Conservation (phyloP, 805 yeast species). For the Teunomyces lycoperdinae region DNA sequence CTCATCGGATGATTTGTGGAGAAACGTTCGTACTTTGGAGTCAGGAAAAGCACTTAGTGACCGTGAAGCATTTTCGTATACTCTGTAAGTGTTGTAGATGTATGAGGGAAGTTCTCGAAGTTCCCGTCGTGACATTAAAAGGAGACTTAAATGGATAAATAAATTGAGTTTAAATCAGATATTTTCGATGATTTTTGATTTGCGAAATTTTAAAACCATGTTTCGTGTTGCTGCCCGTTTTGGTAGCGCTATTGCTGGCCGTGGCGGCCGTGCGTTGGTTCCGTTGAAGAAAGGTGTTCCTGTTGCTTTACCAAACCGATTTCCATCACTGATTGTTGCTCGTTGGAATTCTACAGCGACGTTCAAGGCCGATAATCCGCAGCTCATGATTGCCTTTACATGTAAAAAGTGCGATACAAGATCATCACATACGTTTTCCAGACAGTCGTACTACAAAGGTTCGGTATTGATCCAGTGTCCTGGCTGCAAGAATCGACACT, state of each 20-base stretch:
- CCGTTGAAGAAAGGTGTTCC: no score
- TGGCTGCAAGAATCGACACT: conserved; percentile 80
- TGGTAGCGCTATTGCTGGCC: background rate
- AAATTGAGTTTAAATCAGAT: background rate
- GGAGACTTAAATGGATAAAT: background rate
- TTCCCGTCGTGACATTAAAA: conserved; percentile 16
- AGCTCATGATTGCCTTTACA: conserved; percentile 84
- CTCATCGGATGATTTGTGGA: conserved; percentile 16
- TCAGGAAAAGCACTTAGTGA: conserved; percentile 8
- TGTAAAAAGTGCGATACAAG: conserved; percentile 84
- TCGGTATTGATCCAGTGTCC: conserved; percentile 91
- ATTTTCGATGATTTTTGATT: background rate
- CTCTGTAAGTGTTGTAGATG: conserved; percentile 15
- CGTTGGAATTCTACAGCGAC: background rate
- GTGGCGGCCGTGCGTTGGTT: no score
- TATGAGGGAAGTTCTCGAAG: conserved; percentile 21
- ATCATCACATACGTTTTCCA: conserved; percentile 86
- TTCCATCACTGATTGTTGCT: background rate
- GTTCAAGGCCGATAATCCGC: conserved; percentile 68
- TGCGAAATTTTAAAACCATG: background rate
- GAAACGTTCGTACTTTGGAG: conserved; percentile 12
- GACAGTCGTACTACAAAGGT: conserved; percentile 86
- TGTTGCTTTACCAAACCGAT: no score
- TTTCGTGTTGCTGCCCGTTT: background rate
- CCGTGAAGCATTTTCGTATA: conserved; percentile 18